Conservation (phyloP, 345 rosid genomes). For the Eucalyptus sp. region DNA sequence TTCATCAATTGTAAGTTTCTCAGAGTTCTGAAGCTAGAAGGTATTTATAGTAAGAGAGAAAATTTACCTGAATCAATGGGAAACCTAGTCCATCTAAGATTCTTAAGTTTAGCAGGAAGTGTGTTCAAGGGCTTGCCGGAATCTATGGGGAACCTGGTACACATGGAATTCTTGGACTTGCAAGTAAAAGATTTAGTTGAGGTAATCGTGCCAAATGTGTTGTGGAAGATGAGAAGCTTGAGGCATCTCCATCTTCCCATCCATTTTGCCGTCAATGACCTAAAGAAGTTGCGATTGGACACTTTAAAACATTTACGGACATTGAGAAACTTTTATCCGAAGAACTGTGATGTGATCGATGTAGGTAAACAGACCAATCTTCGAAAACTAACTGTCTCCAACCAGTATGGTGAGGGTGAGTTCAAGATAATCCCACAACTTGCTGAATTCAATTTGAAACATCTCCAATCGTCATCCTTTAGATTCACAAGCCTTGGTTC, state of each 20-base stretch:
- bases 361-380: neutral
- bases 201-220: neutral
- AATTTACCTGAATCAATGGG: neutral
- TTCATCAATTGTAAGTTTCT: neutral
- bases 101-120: neutral
- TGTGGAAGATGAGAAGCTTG: constrained; percentile 7
- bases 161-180: constrained; percentile 9
- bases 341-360: neutral
- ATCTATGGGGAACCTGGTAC: constrained; percentile 7
- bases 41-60: no score
- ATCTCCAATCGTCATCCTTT: neutral
- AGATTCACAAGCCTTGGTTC: no score
- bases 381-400: neutral
- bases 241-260: constrained; percentile 8
- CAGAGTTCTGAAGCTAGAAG: neutral
- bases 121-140: neutral
- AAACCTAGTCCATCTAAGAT: neutral
- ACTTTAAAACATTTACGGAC: neutral
- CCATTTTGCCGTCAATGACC: neutral
- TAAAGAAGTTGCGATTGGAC: neutral
- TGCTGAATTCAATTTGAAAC: neutral
- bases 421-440: neutral
- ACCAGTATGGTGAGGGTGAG: no score
- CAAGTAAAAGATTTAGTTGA: no score
- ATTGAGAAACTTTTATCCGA: constrained; percentile 3